Base-by-base conservation (phyloP, 371 early-diverging fungal species). In the Mucor plumbeus region DNA sequence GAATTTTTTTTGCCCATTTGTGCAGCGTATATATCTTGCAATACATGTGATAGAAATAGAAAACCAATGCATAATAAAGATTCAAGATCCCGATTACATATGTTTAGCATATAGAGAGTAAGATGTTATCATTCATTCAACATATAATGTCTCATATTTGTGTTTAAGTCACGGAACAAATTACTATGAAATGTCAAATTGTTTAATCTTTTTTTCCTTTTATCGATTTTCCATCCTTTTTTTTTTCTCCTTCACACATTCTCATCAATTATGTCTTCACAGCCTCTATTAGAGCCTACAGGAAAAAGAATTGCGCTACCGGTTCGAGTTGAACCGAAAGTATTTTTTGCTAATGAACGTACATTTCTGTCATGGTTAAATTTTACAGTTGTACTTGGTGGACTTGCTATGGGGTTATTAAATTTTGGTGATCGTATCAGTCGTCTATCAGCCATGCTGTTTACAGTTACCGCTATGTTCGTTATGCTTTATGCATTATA, bases 281-380 rank as follows among this genome's bases (percentile, higher is more conserved):
- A 67, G 8, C 54, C 53, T n/a, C 58, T 73, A 26, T 66, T 69
- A 59, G 63, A 66, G 1, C 66, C 65, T 11, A 47, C 59, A 26
- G 66, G 64, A 54, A 85, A 84, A 68, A 80, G 85, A 59, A 91
- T 93, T 47, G 87, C 87, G 7, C 77, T 90, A 9, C 92, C 92
- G 0, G 89, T 92, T 50, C 87, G 95, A 19, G 87, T 96, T 6
- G 97, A 97, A 71, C 97, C 97, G 41, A 97, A 97, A 78, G 95
- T 95, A 13, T 96, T 94, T 77, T 97, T 97, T 83, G 97, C 97
- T 62, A 97, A 97, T 74, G 97, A 97, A 80, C 84, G 97, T 41
- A 97, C 97, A 8, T 97, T 97, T 76, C 78, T 97, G 58, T 87
- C 92, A 9, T 87, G 87, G 87, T 74, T 87, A 21, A 84, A 88